These are phyloP conservation scores for Russula brevipes DNA, from an alignment of 768 basidiomycete genomes.

Conservation along the genomic window DNA sequence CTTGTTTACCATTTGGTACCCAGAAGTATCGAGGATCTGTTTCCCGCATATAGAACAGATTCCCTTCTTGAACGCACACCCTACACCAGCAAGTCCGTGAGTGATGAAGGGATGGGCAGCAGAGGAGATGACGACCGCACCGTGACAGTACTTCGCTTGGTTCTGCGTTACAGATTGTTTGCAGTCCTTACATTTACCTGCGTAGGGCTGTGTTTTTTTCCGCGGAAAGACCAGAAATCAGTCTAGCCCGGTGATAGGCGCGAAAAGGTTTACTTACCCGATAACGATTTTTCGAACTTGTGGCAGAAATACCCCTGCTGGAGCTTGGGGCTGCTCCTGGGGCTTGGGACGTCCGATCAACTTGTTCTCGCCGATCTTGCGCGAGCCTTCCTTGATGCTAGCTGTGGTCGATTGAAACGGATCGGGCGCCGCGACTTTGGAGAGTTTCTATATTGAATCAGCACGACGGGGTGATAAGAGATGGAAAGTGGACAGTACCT, in stretches of 20 bases:
- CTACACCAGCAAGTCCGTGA: slow-evolving; percentile 35
- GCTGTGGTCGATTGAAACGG: slow-evolving; percentile 71
- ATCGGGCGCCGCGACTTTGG: slow-evolving; percentile 85
- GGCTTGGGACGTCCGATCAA: slow-evolving; percentile 53
- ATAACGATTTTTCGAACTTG: slow-evolving; percentile 69
- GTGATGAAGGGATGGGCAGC: not conserved
- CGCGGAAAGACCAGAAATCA: slow-evolving; percentile 21
- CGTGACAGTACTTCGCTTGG: slow-evolving; percentile 84
- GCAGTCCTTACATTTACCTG: slow-evolving; percentile 83
- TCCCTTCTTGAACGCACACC: slow-evolving; percentile 85
- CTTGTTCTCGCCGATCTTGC: slow-evolving; percentile 84
- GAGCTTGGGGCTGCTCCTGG: slow-evolving; percentile 23
- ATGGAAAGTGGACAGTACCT: slow-evolving; percentile 34
- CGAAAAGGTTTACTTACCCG: slow-evolving; percentile 46
- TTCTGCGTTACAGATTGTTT: slow-evolving; percentile 82
- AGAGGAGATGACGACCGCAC: slow-evolving; percentile 39
- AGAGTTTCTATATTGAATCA: slow-evolving; percentile 63
- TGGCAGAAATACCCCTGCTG: slow-evolving; percentile 28
- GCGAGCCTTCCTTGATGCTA: slow-evolving; percentile 73
- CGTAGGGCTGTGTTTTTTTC: slow-evolving; percentile 59
- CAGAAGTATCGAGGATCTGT: slow-evolving; percentile 74
- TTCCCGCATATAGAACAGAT: slow-evolving; percentile 86
- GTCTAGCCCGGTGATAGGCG: not conserved
- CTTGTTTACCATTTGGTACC: slow-evolving; percentile 83
- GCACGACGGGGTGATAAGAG: slow-evolving; percentile 24